A percentile compares a stretch with the other conserved stretches of the same genome.
phyloP scores from a whole-genome alignment of 2,329 filamentous ascomycete species.

The Monilinia aucupariae region DNA sequence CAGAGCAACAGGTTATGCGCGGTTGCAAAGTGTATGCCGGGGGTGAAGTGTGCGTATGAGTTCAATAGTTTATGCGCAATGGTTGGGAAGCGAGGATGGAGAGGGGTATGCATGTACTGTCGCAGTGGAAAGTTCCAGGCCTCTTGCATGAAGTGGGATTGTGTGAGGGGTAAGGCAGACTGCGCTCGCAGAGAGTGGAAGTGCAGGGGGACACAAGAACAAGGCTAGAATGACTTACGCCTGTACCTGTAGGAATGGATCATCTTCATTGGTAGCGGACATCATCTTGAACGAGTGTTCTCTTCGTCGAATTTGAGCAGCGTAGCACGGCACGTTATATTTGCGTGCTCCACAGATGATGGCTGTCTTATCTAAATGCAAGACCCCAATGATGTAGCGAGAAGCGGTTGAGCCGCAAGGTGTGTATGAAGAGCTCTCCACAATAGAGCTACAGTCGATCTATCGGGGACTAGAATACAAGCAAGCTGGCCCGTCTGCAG shows the following conservation, averaged over 20 bases:
- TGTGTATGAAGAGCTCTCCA: slow-evolving; percentile 1
- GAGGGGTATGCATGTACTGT: background rate
- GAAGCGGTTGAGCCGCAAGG: slow-evolving; percentile 2
- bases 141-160: background rate
- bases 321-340: background rate
- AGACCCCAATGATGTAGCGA: slow-evolving; percentile 1
- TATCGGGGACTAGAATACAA: background rate
- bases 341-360: background rate
- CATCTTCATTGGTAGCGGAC: slow-evolving; percentile 62
- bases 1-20: slow-evolving; percentile 7
- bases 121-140: background rate
- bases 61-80: background rate
- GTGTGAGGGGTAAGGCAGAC: slow-evolving; percentile 11
- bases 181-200: background rate
- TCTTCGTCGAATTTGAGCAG: background rate
- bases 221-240: slow-evolving; percentile 44
- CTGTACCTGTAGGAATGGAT: slow-evolving; percentile 68
- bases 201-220: background rate
- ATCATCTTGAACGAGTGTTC: slow-evolving; percentile 48
- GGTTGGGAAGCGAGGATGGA: background rate
- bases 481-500: background rate
- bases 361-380: slow-evolving; percentile 3
- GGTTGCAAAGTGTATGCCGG: background rate
- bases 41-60: background rate
- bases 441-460: background rate